Percentiles rank a stretch among this genome's conserved stretches.
phyloP scores from a whole-genome alignment of 768 basidiomycete species.

The Leucocoprinus sp. region DNA sequence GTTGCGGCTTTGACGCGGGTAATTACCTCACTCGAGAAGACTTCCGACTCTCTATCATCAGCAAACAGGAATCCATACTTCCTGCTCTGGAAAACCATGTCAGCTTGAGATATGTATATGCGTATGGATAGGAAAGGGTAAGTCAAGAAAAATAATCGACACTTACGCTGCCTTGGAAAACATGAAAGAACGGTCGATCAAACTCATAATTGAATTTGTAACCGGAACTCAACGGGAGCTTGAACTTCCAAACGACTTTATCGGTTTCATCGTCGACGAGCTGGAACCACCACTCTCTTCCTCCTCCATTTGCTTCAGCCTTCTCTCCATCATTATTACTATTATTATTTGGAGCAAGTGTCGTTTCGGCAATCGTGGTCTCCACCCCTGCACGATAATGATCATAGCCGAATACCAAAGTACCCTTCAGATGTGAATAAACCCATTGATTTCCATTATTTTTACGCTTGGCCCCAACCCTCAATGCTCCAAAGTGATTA shows the following conservation, averaged over 20 bases:
- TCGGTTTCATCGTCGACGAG: constrained; percentile 49
- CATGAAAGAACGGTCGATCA: constrained; percentile 89
- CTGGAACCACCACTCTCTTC: constrained; percentile 58
- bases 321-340: no score
- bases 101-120: constrained; percentile 43
- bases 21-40: constrained; percentile 31
- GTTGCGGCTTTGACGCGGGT: constrained; percentile 15
- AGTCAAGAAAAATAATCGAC: background rate
- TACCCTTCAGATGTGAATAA: constrained; percentile 52
- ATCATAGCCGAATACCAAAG: constrained; percentile 46
- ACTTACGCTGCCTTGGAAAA: constrained; percentile 79
- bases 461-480: constrained; percentile 18
- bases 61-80: constrained; percentile 45
- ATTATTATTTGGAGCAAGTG: background rate
- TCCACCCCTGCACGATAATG: constrained; percentile 19
- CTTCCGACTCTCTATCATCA: constrained; percentile 38
- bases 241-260: constrained; percentile 63
- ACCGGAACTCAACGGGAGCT: constrained; percentile 32
- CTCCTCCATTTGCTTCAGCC: constrained; percentile 3
- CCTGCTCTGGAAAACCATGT: constrained; percentile 32
- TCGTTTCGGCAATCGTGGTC: background rate
- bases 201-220: constrained; percentile 57
- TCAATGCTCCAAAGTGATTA: background rate
- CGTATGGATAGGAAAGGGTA: background rate
- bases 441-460: constrained; percentile 39